Conservation (phyloP, 139 green algal genomes). For the Parachlorella kessleri region DNA sequence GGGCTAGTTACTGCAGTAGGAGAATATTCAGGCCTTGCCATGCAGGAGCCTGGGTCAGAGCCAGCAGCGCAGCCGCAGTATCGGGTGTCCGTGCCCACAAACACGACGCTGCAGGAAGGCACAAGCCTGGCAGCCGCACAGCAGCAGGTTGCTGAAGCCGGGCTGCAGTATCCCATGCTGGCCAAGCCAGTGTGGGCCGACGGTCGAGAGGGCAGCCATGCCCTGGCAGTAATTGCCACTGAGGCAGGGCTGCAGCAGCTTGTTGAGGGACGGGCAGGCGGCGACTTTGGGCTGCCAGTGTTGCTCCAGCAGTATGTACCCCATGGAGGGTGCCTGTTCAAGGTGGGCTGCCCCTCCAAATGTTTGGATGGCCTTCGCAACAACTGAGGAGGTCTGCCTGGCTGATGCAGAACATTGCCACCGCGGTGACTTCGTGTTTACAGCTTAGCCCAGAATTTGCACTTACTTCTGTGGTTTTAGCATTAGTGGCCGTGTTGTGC, state of each 20-base stretch:
- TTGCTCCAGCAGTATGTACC: constrained; percentile 86
- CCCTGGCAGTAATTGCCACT: constrained; percentile 53
- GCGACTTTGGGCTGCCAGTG: constrained; percentile 53
- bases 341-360: no score
- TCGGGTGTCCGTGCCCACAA: neutral
- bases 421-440: no score
- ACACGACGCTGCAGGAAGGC: constrained; percentile 11
- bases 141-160: constrained; percentile 25
- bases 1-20: no score
- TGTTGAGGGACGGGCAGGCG: constrained; percentile 32
- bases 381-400: no score
- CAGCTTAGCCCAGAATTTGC: no score
- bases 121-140: constrained; percentile 25
- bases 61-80: neutral
- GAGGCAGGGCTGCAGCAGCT: constrained; percentile 50
- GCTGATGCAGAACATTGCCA: no score
- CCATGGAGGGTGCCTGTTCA: constrained; percentile 85
- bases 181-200: constrained; percentile 86
- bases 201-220: constrained; percentile 76
- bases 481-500: no score
- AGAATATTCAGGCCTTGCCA: no score
- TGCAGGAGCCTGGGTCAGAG: no score
- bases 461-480: no score
- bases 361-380: no score
- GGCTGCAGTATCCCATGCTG: constrained; percentile 69